Evolutionary conservation across 148 eudicot genomes (phyloP).

Genomic region (Rhododendron ovatum): DNA sequence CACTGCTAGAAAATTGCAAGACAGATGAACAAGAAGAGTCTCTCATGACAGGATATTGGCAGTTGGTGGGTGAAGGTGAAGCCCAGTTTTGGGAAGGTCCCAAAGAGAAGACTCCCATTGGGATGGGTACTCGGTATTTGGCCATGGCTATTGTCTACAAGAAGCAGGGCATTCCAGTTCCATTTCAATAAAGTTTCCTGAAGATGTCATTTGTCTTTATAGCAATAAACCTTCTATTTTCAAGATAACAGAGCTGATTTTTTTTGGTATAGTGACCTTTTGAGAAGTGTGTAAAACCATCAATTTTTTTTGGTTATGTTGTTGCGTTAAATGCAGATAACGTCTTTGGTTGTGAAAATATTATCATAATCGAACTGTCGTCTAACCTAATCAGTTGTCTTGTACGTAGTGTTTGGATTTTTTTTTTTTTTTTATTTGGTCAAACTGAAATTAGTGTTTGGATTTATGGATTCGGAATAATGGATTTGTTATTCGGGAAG

Average conservation of each 20-base stretch:
- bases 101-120: constrained; percentile 73
- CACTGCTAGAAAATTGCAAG: constrained; percentile 62
- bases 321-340: not conserved
- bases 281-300: not conserved
- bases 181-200: constrained; percentile 41
- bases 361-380: not conserved
- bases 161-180: constrained; percentile 76
- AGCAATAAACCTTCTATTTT: no score
- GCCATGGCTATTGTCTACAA: constrained; percentile 91
- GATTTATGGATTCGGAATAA: not conserved
- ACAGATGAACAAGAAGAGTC: constrained; percentile 82
- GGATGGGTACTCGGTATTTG: constrained; percentile 90
- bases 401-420: not conserved
- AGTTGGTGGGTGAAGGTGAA: constrained; percentile 91
- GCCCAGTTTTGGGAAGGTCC: constrained; percentile 99
- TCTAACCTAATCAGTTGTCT: not conserved
- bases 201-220: not conserved
- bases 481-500: not conserved
- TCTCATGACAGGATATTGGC: constrained; percentile 84
- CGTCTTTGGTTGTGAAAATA: not conserved
- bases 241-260: not conserved
- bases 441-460: not conserved
- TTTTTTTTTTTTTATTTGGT: no score
- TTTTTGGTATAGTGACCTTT: not conserved
- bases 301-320: not conserved